Conservation (phyloP, 1,284 basidiomycete genomes). For the Tilletia caries region DNA sequence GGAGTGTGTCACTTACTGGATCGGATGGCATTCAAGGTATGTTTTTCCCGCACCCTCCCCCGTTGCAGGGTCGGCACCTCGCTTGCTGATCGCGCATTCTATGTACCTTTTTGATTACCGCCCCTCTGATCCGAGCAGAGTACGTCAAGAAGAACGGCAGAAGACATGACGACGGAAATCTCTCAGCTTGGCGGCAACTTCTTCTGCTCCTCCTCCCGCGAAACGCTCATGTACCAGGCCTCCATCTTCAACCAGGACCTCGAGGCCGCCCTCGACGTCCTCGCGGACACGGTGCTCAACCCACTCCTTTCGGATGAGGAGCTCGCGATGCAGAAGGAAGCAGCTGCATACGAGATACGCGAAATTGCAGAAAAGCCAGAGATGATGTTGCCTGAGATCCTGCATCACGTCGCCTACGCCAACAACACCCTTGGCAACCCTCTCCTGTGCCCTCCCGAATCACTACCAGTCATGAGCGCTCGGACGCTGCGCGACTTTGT, state of each 20-base stretch:
- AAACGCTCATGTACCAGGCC: slow-evolving; percentile 95
- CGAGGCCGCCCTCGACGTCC: slow-evolving; percentile 75
- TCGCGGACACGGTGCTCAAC: slow-evolving; percentile 84
- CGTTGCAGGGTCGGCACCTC: too few species aligned
- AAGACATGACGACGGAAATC: slow-evolving; percentile 77
- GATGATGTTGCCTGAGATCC: slow-evolving; percentile 86
- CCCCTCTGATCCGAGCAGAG: slow-evolving; percentile 45
- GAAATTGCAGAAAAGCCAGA: slow-evolving; percentile 87
- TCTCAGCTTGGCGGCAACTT: slow-evolving; percentile 88
- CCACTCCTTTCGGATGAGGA: slow-evolving; percentile 75
- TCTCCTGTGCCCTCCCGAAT: slow-evolving; percentile 79
- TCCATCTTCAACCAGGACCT: slow-evolving; percentile 85
- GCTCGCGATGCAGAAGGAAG: slow-evolving; percentile 76
- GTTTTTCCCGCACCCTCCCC: slow-evolving; percentile 26
- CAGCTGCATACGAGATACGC: slow-evolving; percentile 85
- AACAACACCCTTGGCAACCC: slow-evolving; percentile 80
- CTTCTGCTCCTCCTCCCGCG: slow-evolving; percentile 82
- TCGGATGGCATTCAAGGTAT: slow-evolving; percentile 91
- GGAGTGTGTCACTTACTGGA: slow-evolving; percentile 90
- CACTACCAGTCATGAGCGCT: slow-evolving; percentile 69
- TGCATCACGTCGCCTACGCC: slow-evolving; percentile 81
- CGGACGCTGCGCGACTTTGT: slow-evolving; percentile 68
- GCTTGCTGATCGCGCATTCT: too few species aligned
- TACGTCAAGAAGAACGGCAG: slow-evolving; percentile 59
- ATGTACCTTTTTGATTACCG: too few species aligned